A percentile compares a stretch with the other conserved stretches of the same genome.
Conservation (phyloP, 306 rosid genomes). For the Acacia melanoxylon region DNA sequence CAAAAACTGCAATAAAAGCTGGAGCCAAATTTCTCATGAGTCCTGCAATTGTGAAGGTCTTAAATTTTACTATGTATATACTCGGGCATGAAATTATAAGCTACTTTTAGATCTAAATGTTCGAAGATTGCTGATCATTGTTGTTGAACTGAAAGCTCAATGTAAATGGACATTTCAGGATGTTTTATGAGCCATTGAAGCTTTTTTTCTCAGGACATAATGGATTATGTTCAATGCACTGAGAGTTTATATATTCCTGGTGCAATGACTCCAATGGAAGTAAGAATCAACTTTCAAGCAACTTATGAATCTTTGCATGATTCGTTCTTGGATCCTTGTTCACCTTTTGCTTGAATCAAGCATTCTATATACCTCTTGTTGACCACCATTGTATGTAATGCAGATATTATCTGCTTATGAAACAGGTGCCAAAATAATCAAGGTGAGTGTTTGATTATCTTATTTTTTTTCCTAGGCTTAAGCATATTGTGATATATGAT, state of each 20-base stretch:
- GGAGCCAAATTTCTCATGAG: conserved; percentile 97
- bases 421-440: conserved; percentile 78
- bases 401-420: conserved; percentile 75
- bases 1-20: conserved; percentile 60
- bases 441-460: conserved; percentile 50
- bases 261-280: conserved; percentile 95
- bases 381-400: conserved; percentile 27
- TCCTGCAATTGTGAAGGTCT: conserved; percentile 77
- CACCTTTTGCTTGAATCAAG: background rate
- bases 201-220: conserved; percentile 52
- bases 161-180: background rate
- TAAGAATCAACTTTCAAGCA: conserved; percentile 39
- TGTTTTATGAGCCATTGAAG: background rate
- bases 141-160: conserved; percentile 1
- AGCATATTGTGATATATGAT: background rate
- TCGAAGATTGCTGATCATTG: conserved; percentile 16
- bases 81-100: conserved; percentile 1
- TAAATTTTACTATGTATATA: conserved; percentile 4
- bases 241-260: conserved; percentile 87
- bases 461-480: conserved; percentile 8
- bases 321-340: conserved; percentile 14
- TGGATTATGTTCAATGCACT: conserved; percentile 43
- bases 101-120: background rate
- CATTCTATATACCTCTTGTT: conserved; percentile 13
- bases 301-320: background rate